A percentile compares a stretch with the other conserved stretches of the same genome.
Conservation (phyloP, 2,329 filamentous ascomycete genomes). For the Huntiella abstrusa region DNA sequence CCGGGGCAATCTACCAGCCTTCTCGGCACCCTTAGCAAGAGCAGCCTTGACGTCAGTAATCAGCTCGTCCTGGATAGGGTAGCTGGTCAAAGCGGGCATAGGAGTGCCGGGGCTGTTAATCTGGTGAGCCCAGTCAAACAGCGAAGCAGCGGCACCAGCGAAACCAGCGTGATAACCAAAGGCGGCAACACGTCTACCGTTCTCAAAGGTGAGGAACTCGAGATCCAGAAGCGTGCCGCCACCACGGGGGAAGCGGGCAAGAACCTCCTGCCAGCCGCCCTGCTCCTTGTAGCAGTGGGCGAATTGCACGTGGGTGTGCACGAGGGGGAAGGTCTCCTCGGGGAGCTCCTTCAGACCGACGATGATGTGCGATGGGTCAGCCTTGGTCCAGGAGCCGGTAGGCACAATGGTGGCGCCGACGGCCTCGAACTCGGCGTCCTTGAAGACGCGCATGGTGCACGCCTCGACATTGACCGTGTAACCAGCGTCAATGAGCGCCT, state of each 20-base stretch:
- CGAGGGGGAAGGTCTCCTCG: slow-evolving; percentile 50
- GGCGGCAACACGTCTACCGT: slow-evolving; percentile 47
- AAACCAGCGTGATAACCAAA: slow-evolving; percentile 64
- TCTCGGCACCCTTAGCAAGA: slow-evolving; percentile 42
- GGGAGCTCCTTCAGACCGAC: slow-evolving; percentile 63
- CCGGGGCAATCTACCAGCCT: slow-evolving; percentile 48
- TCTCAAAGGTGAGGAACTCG: slow-evolving; percentile 64
- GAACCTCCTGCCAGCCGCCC: slow-evolving; percentile 57
- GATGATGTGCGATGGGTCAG: slow-evolving; percentile 49
- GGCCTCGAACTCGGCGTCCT: slow-evolving; percentile 38
- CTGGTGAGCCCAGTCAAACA: slow-evolving; percentile 74
- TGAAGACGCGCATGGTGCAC: slow-evolving; percentile 44
- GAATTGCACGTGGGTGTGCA: slow-evolving; percentile 56
- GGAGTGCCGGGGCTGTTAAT: slow-evolving; percentile 49
- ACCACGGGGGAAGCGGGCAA: slow-evolving; percentile 61
- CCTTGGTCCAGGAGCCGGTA: slow-evolving; percentile 48
- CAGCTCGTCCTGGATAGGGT: slow-evolving; percentile 49
- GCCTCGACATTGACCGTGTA: slow-evolving; percentile 50
- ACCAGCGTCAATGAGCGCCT: slow-evolving; percentile 42
- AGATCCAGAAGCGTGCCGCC: slow-evolving; percentile 66
- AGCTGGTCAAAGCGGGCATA: slow-evolving; percentile 47
- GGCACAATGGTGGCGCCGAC: slow-evolving; percentile 47
- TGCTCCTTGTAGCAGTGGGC: slow-evolving; percentile 62
- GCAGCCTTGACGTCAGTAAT: slow-evolving; percentile 56
- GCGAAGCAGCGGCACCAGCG: slow-evolving; percentile 51